Evolutionary conservation across 371 early-diverging fungal species (phyloP).

Genomic region (Haplosporangium sp.): DNA sequence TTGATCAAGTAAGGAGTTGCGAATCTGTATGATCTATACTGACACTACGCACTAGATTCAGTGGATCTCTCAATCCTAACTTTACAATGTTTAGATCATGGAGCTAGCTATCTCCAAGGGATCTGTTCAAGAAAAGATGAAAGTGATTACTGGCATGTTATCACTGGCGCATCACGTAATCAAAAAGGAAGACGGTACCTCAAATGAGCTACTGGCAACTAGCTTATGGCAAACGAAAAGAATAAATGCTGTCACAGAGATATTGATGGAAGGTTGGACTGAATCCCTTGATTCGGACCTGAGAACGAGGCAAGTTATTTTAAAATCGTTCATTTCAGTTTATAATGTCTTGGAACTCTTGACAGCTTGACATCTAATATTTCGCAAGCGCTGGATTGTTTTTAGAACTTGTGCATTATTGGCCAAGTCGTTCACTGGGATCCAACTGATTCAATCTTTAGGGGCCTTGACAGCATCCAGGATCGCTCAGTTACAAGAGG

Average conservation of each 20-base stretch:
- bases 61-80: not conserved
- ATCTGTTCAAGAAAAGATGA: not conserved
- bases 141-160: not conserved
- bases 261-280: slow-evolving; percentile 12
- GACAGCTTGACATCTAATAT: not conserved
- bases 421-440: slow-evolving; percentile 1
- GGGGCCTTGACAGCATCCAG: slow-evolving; percentile 16
- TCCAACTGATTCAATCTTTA: slow-evolving; percentile 10
- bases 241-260: not conserved
- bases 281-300: not conserved
- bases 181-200: not conserved
- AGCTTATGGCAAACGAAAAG: slow-evolving; percentile 10
- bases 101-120: not conserved
- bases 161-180: not conserved
- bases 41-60: not conserved
- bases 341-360: not conserved
- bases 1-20: slow-evolving; percentile 22
- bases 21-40: not conserved
- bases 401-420: slow-evolving; percentile 6
- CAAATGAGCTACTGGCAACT: not conserved
- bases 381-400: too few relatives aligned
- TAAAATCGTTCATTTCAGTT: not conserved
- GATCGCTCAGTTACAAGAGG: slow-evolving; percentile 11
- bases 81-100: slow-evolving; percentile 8
- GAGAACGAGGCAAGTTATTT: slow-evolving; percentile 11